Conservation (phyloP, 2,329 filamentous ascomycete genomes). For the Bipolaris oryzae region DNA sequence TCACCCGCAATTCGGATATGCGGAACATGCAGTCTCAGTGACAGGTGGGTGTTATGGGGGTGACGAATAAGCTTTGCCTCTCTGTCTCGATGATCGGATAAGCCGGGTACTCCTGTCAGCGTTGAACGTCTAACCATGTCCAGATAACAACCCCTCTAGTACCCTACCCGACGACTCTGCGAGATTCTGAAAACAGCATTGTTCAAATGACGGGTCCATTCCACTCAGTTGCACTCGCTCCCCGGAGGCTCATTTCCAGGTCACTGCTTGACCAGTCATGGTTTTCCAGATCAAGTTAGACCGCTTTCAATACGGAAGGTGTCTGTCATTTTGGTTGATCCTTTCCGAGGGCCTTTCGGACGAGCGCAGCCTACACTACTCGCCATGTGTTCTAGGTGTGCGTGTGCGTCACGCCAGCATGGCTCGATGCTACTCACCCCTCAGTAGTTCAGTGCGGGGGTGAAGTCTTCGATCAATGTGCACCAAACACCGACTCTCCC, state of each 20-base stretch:
- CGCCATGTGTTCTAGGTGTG: constrained; percentile 4
- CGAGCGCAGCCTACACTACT: constrained; percentile 30
- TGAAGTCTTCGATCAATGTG: background rate
- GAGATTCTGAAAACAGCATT: background rate
- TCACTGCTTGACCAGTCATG: constrained; percentile 1
- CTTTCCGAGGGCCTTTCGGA: constrained; percentile 32
- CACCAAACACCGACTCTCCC: background rate
- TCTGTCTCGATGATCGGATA: constrained; percentile 3
- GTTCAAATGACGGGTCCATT: background rate
- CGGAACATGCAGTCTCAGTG: background rate
- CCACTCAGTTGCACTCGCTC: background rate
- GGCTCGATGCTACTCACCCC: constrained; percentile 11
- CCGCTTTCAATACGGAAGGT: constrained; percentile 23
- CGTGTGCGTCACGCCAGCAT: constrained; percentile 26
- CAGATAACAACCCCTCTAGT: background rate
- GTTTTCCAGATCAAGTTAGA: constrained; percentile 18
- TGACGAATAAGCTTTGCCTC: too few relatives aligned
- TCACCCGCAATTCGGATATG: constrained; percentile 1
- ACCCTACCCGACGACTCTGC: background rate
- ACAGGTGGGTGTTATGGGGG: too few relatives aligned
- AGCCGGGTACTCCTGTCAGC: background rate
- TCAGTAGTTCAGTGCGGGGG: constrained; percentile 17
- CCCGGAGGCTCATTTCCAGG: background rate
- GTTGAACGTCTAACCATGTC: background rate
- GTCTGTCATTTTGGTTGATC: constrained; percentile 12